Conservation (phyloP, 257 asterid species). For the Ocimum tenuiflorum region DNA sequence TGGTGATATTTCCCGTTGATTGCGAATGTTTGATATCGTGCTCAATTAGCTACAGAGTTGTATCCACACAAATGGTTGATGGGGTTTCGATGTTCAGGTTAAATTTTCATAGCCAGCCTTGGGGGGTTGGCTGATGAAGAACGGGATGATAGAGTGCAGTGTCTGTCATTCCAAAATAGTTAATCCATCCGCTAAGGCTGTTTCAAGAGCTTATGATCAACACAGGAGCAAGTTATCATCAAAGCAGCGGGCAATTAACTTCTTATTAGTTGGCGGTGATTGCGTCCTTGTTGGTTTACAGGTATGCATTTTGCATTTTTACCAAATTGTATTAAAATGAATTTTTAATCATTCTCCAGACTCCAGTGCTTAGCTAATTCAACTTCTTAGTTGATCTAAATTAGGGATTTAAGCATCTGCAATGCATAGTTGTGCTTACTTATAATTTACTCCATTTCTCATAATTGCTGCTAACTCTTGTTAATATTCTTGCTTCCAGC, state of each 20-base stretch:
- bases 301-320: constrained; percentile 27
- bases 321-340: neutral
- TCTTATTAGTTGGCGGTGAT: constrained; percentile 67
- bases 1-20: neutral
- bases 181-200: constrained; percentile 48
- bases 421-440: neutral
- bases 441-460: constrained; percentile 1
- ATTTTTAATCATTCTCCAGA: neutral
- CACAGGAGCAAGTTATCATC: constrained; percentile 62
- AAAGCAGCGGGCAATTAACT: constrained; percentile 61
- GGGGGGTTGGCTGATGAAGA: constrained; percentile 40
- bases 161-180: constrained; percentile 80
- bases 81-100: constrained; percentile 18
- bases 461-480: constrained; percentile 14
- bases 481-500: constrained; percentile 39
- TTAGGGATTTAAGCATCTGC: neutral
- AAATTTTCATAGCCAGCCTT: constrained; percentile 26
- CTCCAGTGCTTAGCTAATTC: neutral
- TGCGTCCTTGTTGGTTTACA: constrained; percentile 71
- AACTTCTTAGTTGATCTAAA: neutral
- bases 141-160: constrained; percentile 78
- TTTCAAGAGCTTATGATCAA: constrained; percentile 65
- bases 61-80: neutral
- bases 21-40: neutral
- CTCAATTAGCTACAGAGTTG: neutral